Conservation (phyloP, 306 rosid genomes). For the Corylus americana region DNA sequence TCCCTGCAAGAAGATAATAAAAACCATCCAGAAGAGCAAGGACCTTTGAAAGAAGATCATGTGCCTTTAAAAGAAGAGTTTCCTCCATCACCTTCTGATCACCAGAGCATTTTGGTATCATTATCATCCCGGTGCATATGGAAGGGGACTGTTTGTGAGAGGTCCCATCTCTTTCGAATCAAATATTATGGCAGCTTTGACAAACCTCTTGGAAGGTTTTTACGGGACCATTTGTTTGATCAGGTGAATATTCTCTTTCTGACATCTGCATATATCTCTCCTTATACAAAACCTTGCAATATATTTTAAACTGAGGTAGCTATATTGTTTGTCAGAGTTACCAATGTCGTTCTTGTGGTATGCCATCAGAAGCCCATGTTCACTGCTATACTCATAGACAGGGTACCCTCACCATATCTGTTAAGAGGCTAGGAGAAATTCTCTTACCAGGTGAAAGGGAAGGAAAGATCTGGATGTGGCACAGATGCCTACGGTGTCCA, state of each 20-base stretch:
- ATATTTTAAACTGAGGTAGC: slow-evolving; percentile 26
- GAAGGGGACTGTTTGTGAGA: slow-evolving; percentile 98
- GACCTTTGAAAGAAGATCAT: slow-evolving; percentile 41
- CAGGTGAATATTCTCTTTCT: slow-evolving; percentile 55
- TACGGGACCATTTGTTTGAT: slow-evolving; percentile 91
- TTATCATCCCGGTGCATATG: slow-evolving; percentile 92
- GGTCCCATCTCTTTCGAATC: slow-evolving; percentile 91
- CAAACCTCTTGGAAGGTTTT: slow-evolving; percentile 87
- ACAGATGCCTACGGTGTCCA: slow-evolving; percentile 93
- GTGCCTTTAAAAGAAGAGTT: slow-evolving; percentile 63
- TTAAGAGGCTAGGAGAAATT: slow-evolving; percentile 71
- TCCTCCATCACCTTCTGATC: slow-evolving; percentile 87
- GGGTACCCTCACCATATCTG: slow-evolving; percentile 96
- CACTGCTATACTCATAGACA: slow-evolving; percentile 94
- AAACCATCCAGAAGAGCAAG: slow-evolving; percentile 37
- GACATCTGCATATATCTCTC: slow-evolving; percentile 1
- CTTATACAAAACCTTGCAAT: slow-evolving; percentile 21
- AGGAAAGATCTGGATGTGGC: slow-evolving; percentile 99
- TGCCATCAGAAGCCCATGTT: slow-evolving; percentile 98
- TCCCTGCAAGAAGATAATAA: slow-evolving; percentile 44
- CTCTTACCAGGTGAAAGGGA: slow-evolving; percentile 90
- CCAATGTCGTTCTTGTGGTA: slow-evolving; percentile 76
- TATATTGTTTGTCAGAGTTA: slow-evolving; percentile 56
- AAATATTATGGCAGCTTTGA: slow-evolving; percentile 96
- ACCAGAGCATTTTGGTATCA: slow-evolving; percentile 96